Evolutionary conservation across 2,329 filamentous ascomycete genomes (phyloP).

Genomic region (Fusarium nisikadoi): DNA sequence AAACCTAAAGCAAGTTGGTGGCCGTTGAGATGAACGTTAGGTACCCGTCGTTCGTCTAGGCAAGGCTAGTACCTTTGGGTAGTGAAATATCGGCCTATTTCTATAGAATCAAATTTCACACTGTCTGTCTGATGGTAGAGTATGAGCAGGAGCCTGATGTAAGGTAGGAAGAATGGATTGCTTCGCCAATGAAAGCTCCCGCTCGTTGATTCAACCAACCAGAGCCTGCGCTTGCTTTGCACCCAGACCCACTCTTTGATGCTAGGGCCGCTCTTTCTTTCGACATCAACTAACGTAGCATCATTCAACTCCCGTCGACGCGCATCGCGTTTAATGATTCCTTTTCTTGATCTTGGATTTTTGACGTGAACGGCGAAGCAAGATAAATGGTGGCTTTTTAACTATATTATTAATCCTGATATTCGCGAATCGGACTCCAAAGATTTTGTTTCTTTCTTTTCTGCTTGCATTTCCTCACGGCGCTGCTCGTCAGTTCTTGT

Average conservation of each 20-base stretch:
- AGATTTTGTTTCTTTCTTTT: neutral
- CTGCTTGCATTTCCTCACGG: conserved; percentile 12
- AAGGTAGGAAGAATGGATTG: neutral
- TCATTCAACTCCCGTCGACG: conserved; percentile 17
- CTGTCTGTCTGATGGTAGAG: neutral
- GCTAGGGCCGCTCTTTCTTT: conserved; percentile 21
- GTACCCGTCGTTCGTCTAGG: neutral
- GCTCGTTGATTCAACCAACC: neutral
- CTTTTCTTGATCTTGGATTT: conserved; percentile 11
- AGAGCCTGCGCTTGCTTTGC: neutral
- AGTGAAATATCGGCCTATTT: too few relatives aligned
- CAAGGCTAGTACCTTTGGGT: too few relatives aligned
- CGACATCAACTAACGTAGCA: conserved; percentile 1
- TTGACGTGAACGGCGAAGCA: neutral
- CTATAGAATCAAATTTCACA: neutral
- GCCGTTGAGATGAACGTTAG: neutral
- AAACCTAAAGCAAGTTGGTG: neutral
- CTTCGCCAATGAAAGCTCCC: neutral
- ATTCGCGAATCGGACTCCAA: conserved; percentile 1
- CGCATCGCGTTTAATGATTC: conserved; percentile 23
- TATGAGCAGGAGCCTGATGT: neutral
- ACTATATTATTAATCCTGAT: neutral
- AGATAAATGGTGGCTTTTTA: neutral
- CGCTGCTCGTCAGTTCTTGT: conserved; percentile 8
- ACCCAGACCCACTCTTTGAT: conserved; percentile 12